Conservation (phyloP, 73 alveolate species). For the Stentor coeruleus region DNA sequence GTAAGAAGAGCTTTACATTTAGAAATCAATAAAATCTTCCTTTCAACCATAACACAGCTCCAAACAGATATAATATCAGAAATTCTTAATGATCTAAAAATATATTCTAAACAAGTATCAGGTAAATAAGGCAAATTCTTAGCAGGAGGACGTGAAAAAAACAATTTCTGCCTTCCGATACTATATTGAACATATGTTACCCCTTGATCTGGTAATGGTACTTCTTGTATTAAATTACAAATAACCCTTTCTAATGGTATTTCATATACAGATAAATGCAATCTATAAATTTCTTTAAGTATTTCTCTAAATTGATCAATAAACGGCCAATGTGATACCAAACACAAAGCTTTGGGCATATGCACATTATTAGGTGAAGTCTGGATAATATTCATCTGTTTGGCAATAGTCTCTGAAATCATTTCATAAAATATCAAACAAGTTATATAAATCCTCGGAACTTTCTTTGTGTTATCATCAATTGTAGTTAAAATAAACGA, state of each 20-base stretch:
- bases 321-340: constrained; percentile 61
- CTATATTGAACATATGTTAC: constrained; percentile 45
- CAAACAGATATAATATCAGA: constrained; percentile 41
- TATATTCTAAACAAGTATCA: constrained; percentile 35
- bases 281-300: constrained; percentile 46
- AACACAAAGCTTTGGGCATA: constrained; percentile 53
- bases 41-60: constrained; percentile 45
- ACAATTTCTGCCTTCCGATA: constrained; percentile 47
- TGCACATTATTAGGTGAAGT: constrained; percentile 17
- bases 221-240: constrained; percentile 59
- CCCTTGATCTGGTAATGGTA: constrained; percentile 73
- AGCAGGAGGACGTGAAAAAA: constrained; percentile 52
- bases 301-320: constrained; percentile 49
- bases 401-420: constrained; percentile 27
- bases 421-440: constrained; percentile 49
- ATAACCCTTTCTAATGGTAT: constrained; percentile 65
- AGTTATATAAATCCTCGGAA: constrained; percentile 50
- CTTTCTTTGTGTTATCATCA: constrained; percentile 30
- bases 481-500: constrained; percentile 54
- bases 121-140: constrained; percentile 59
- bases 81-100: constrained; percentile 43
- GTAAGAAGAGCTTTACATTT: constrained; percentile 54
- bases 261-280: constrained; percentile 45
- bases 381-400: constrained; percentile 3
- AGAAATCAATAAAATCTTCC: constrained; percentile 54